A percentile compares a stretch with the other conserved stretches of the same genome.
These are phyloP conservation scores for Cystobasidium slooffiae DNA, from an alignment of 1,284 basidiomycete species.

Conservation along the genomic window DNA sequence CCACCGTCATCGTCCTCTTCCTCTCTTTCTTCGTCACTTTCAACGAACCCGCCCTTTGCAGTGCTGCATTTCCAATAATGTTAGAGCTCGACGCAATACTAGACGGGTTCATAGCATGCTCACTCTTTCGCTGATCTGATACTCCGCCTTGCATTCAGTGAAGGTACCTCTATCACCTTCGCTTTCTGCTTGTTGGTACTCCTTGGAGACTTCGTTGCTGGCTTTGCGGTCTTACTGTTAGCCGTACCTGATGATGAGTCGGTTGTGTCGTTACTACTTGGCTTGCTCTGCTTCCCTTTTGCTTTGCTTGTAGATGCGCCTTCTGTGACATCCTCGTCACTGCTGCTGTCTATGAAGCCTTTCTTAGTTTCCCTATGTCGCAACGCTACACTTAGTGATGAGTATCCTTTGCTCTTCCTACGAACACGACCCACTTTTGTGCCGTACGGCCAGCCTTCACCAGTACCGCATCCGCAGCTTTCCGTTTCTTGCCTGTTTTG, in stretches of 20 bases:
- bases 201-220: not conserved
- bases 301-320: not conserved
- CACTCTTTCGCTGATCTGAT: constrained; percentile 11
- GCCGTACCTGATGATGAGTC: not conserved
- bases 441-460: constrained; percentile 32
- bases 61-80: not conserved
- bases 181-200: not conserved
- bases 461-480: constrained; percentile 35
- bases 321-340: constrained; percentile 14
- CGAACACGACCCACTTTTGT: constrained; percentile 12
- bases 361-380: constrained; percentile 16
- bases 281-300: not conserved
- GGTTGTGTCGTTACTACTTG: constrained; percentile 22
- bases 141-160: constrained; percentile 5
- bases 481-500: constrained; percentile 30
- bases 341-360: constrained; percentile 29
- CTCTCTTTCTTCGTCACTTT: constrained; percentile 11
- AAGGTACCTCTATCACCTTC: not conserved
- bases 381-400: not conserved
- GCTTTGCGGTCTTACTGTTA: not conserved
- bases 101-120: not conserved
- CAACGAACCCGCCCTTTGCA: not conserved
- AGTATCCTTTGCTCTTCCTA: not conserved
- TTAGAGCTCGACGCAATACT: not conserved
- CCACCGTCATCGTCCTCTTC: not conserved